These are phyloP conservation scores for Nakataea oryzae DNA, from an alignment of 2,329 filamentous ascomycete species.

Conservation along the genomic window DNA sequence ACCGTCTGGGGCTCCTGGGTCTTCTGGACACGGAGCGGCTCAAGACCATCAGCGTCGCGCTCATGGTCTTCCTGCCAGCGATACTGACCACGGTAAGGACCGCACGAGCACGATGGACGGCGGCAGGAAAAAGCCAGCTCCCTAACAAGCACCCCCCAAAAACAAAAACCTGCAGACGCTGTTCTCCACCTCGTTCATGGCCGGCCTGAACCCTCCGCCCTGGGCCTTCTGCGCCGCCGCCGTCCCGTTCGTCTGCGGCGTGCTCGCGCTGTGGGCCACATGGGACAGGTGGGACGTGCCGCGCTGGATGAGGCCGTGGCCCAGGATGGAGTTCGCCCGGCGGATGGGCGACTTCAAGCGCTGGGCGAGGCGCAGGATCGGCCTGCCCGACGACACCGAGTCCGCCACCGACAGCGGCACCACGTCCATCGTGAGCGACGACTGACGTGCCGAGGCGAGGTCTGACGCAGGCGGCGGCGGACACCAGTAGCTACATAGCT, in stretches of 20 bases:
- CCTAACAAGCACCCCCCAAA: background rate
- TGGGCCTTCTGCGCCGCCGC: background rate
- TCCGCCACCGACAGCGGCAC: background rate
- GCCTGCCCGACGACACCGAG: background rate
- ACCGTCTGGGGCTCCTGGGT: background rate
- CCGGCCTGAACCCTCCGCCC: background rate
- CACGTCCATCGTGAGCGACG: background rate
- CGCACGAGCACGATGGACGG: background rate
- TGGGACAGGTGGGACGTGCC: background rate
- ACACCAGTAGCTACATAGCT: too few species aligned
- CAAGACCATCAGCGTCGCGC: background rate
- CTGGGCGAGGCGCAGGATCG: background rate
- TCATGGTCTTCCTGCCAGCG: background rate
- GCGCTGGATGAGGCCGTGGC: background rate
- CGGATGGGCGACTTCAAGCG: background rate
- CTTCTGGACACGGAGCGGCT: background rate
- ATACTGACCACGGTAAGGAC: background rate
- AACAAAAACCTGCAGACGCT: background rate
- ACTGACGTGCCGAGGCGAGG: too few species aligned
- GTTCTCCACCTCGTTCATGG: conserved; percentile 1
- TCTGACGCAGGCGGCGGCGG: too few species aligned
- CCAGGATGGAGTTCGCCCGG: background rate
- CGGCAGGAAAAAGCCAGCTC: background rate
- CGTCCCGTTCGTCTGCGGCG: background rate
- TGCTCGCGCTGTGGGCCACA: background rate